These are phyloP conservation scores for Chenopodium album DNA, from an alignment of 148 eudicot species.

Conservation along the genomic window DNA sequence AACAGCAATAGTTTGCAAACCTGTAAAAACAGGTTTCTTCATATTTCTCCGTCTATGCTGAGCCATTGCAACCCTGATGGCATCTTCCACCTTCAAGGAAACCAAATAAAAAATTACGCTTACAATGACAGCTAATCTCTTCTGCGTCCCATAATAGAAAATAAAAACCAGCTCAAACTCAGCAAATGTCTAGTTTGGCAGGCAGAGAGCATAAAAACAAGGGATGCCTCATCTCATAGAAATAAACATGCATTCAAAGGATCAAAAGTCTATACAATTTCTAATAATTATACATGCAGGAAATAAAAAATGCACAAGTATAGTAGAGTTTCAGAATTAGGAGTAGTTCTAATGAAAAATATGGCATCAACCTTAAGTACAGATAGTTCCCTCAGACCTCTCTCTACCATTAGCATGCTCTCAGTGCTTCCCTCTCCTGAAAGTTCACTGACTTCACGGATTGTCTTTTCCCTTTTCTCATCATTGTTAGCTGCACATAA, in stretches of 20 bases:
- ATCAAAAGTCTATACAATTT: neutral
- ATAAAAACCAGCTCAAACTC: neutral
- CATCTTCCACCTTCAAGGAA: constrained; percentile 73
- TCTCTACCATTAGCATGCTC: constrained; percentile 91
- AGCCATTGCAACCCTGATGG: constrained; percentile 72
- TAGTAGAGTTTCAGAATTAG: neutral
- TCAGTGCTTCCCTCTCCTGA: constrained; percentile 66
- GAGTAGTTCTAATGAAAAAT: neutral
- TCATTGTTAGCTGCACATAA: constrained; percentile 49
- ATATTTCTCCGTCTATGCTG: constrained; percentile 53
- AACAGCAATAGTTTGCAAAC: constrained; percentile 28
- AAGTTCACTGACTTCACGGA: constrained; percentile 33
- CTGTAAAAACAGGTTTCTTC: constrained; percentile 44
- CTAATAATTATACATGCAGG: neutral
- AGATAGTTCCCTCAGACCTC: constrained; percentile 79
- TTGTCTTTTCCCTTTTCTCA: constrained; percentile 44
- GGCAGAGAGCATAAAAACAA: neutral
- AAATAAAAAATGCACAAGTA: neutral
- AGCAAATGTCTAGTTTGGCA: no score
- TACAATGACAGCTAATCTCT: neutral
- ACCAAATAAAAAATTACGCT: constrained; percentile 4
- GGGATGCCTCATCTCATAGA: neutral
- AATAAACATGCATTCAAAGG: neutral
- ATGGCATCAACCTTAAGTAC: constrained; percentile 59
- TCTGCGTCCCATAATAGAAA: neutral